These are phyloP conservation scores for Gossypium anomalum DNA, from an alignment of 345 rosid genomes.

Conservation along the genomic window DNA sequence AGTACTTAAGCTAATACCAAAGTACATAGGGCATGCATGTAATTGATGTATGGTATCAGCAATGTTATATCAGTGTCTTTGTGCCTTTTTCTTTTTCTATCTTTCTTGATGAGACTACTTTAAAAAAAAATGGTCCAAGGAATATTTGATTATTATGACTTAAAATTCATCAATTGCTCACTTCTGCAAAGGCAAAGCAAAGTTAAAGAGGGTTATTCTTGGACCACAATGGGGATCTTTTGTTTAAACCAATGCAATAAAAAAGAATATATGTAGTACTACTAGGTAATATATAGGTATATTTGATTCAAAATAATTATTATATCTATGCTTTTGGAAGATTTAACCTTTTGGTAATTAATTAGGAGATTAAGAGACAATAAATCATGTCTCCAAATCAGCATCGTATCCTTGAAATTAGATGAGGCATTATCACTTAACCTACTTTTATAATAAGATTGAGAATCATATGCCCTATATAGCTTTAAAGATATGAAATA, in stretches of 20 bases:
- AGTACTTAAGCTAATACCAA: constrained; percentile 14
- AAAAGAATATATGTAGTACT: neutral
- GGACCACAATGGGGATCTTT: constrained; percentile 31
- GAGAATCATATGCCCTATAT: neutral
- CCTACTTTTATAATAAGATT: neutral
- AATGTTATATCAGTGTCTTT: constrained; percentile 3
- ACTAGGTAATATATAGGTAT: neutral
- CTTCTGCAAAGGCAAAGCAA: constrained; percentile 22
- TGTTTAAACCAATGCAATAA: constrained; percentile 20
- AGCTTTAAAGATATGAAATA: neutral
- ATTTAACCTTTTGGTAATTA: neutral
- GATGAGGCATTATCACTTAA: neutral
- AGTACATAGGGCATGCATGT: constrained; percentile 23
- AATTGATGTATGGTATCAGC: constrained; percentile 12
- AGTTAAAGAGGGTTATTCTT: constrained; percentile 16
- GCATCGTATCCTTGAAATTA: constrained; percentile 8
- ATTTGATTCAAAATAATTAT: constrained; percentile 6
- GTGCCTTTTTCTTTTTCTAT: neutral
- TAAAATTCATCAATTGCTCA: constrained; percentile 12
- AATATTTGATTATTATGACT: constrained; percentile 23
- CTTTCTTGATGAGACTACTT: constrained; percentile 10
- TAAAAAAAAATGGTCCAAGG: constrained; percentile 28
- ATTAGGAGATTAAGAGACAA: neutral
- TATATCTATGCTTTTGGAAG: neutral
- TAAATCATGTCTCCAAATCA: neutral